A percentile compares a stretch with the other conserved stretches of the same genome.
Evolutionary conservation across 2,329 filamentous ascomycete genomes (phyloP).

Genomic region (Thelonectria rubi): DNA sequence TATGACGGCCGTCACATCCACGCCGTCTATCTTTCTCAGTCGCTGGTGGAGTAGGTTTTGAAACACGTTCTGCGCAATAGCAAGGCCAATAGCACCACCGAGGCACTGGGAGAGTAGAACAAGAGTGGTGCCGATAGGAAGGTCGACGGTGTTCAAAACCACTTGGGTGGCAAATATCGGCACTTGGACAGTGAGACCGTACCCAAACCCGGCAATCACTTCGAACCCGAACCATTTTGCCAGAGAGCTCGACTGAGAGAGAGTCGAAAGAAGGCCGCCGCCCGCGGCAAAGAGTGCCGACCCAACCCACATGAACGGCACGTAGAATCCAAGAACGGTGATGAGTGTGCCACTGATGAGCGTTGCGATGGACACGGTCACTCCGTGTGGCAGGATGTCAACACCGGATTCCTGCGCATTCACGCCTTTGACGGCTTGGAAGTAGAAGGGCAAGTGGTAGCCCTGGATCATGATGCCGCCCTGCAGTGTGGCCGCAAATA

Average conservation of each 20-base stretch:
- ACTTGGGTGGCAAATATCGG: slow-evolving; percentile 55
- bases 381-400: slow-evolving; percentile 31
- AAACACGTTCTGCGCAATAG: slow-evolving; percentile 36
- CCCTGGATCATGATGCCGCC: slow-evolving; percentile 35
- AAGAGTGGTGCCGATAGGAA: slow-evolving; percentile 54
- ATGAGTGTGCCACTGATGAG: slow-evolving; percentile 27
- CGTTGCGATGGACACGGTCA: slow-evolving; percentile 27
- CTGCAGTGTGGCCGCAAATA: slow-evolving; percentile 33
- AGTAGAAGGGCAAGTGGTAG: slow-evolving; percentile 37
- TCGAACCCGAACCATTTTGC: slow-evolving; percentile 56
- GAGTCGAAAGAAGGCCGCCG: slow-evolving; percentile 24
- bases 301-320: slow-evolving; percentile 36
- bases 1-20: slow-evolving; percentile 26
- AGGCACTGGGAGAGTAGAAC: slow-evolving; percentile 57
- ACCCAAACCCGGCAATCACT: slow-evolving; percentile 52
- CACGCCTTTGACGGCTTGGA: slow-evolving; percentile 36
- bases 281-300: slow-evolving; percentile 28
- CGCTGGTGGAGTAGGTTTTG: slow-evolving; percentile 23
- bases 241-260: slow-evolving; percentile 45
- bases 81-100: slow-evolving; percentile 47
- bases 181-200: slow-evolving; percentile 54
- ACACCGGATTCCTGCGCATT: slow-evolving; percentile 31
- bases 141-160: slow-evolving; percentile 51
- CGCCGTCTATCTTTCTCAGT: slow-evolving; percentile 14
- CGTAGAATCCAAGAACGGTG: slow-evolving; percentile 30